Evolutionary conservation across 2,329 filamentous ascomycete species (phyloP).

Genomic region (Alternaria ethzedia): DNA sequence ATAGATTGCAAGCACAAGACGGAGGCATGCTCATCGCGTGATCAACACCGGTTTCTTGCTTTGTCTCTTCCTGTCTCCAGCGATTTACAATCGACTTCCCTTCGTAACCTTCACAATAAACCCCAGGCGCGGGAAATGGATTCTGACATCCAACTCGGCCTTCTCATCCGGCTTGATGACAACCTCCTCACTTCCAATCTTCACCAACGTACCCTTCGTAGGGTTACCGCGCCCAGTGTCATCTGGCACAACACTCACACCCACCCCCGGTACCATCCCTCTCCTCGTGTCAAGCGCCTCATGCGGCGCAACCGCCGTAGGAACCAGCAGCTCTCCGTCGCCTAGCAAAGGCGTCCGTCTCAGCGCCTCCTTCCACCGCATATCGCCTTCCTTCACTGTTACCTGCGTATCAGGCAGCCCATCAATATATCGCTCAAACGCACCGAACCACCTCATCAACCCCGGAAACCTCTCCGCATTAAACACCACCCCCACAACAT

Average conservation of each 20-base stretch:
- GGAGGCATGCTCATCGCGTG: too few species aligned
- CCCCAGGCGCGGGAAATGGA: slow-evolving; percentile 52
- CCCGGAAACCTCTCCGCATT: slow-evolving; percentile 48
- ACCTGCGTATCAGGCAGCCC: slow-evolving; percentile 36
- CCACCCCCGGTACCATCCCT: slow-evolving; percentile 38
- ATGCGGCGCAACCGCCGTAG: slow-evolving; percentile 36
- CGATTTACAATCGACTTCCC: too few species aligned
- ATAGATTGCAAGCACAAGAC: too few species aligned
- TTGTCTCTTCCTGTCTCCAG: too few species aligned
- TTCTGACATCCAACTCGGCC: slow-evolving; percentile 41
- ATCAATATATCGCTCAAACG: slow-evolving; percentile 41
- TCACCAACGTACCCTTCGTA: slow-evolving; percentile 45
- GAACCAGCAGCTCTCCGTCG: slow-evolving; percentile 36
- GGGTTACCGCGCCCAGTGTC: slow-evolving; percentile 51
- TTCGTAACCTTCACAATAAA: slow-evolving; percentile 42
- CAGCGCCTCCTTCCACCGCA: slow-evolving; percentile 15
- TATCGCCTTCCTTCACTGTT: slow-evolving; percentile 12
- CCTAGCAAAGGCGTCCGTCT: neutral
- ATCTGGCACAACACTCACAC: slow-evolving; percentile 48
- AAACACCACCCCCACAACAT: slow-evolving; percentile 40
- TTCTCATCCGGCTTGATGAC: slow-evolving; percentile 43
- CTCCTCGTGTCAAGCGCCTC: slow-evolving; percentile 34
- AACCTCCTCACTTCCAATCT: slow-evolving; percentile 50
- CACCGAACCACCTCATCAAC: slow-evolving; percentile 45
- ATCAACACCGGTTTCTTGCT: too few species aligned